A percentile compares a stretch with the other conserved stretches of the same genome.
phyloP scores from a whole-genome alignment of 2,329 filamentous ascomycete genomes.

The Pseudovirgaria hyperparasitica region DNA sequence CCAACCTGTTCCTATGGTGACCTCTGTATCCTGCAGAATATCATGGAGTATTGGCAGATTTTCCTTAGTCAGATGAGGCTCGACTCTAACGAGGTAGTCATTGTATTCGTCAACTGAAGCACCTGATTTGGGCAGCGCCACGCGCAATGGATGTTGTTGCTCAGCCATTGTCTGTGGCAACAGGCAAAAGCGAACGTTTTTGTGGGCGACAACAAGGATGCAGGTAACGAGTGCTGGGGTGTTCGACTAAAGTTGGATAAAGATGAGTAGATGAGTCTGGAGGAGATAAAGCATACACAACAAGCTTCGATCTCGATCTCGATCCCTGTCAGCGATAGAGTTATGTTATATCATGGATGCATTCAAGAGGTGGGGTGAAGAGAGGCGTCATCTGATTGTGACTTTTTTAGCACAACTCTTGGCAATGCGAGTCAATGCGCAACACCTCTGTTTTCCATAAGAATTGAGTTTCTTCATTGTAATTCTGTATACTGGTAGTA shows the following conservation, averaged over 20 bases:
- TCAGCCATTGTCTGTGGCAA: slow-evolving; percentile 14
- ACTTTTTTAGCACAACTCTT: too few species aligned
- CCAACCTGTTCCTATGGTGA: slow-evolving; percentile 72
- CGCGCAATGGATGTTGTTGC: slow-evolving; percentile 37
- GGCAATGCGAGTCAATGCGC: too few species aligned
- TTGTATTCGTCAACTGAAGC: slow-evolving; percentile 61
- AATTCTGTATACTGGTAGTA: too few species aligned
- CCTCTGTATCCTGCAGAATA: slow-evolving; percentile 52
- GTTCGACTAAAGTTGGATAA: background rate
- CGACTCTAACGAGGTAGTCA: slow-evolving; percentile 67
- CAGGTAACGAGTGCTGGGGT: background rate
- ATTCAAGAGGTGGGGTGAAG: too few species aligned
- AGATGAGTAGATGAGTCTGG: background rate
- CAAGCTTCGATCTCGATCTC: background rate
- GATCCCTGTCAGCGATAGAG: too few species aligned
- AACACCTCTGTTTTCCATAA: too few species aligned
- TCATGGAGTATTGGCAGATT: slow-evolving; percentile 55
- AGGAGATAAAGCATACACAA: background rate
- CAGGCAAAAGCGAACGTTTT: too few species aligned
- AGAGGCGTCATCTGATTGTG: too few species aligned
- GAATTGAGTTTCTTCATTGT: too few species aligned
- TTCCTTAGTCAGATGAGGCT: slow-evolving; percentile 56
- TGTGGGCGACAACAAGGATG: background rate
- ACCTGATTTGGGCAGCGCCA: slow-evolving; percentile 46
- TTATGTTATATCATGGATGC: too few species aligned